phyloP scores from a whole-genome alignment of 2,329 filamentous ascomycete species.

The Pseudophaeomoniella oleicola region DNA sequence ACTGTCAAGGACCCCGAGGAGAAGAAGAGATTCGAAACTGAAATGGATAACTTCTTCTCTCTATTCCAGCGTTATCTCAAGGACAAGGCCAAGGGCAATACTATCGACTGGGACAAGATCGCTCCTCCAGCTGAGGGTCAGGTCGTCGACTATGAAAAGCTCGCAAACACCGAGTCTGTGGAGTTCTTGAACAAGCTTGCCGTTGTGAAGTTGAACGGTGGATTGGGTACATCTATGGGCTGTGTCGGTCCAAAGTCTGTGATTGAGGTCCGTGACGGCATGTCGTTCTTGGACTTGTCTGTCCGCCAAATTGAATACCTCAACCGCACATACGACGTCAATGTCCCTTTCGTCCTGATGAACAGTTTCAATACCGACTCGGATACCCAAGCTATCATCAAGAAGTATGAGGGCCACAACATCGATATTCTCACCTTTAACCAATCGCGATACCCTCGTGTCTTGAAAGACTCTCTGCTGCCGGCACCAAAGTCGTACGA shows the following conservation, averaged over 20 bases:
- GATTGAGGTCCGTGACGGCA: slow-evolving; percentile 98
- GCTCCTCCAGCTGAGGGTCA: slow-evolving; percentile 83
- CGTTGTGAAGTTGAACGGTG: slow-evolving; percentile 97
- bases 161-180: slow-evolving; percentile 79
- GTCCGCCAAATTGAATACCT: slow-evolving; percentile 98
- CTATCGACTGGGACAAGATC: slow-evolving; percentile 93
- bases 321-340: slow-evolving; percentile 94
- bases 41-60: slow-evolving; percentile 99
- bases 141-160: slow-evolving; percentile 86
- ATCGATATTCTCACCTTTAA: slow-evolving; percentile 99
- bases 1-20: slow-evolving; percentile 64
- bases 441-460: slow-evolving; percentile 95
- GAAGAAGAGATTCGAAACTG: slow-evolving; percentile 82
- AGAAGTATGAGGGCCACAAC: slow-evolving; percentile 99
- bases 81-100: slow-evolving; percentile 96
- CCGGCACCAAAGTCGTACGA: slow-evolving; percentile 83
- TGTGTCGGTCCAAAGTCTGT: slow-evolving; percentile 99
- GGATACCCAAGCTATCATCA: slow-evolving; percentile 97
- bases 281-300: slow-evolving; percentile 98
- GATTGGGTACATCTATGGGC: slow-evolving; percentile 98
- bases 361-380: slow-evolving; percentile 99
- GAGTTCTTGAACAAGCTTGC: slow-evolving; percentile 94
- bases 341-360: slow-evolving; percentile 97
- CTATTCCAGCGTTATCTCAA: slow-evolving; percentile 97
- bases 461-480: slow-evolving; percentile 94